Conservation (phyloP, 2,329 filamentous ascomycete species). For the Trichoderma sp. region DNA sequence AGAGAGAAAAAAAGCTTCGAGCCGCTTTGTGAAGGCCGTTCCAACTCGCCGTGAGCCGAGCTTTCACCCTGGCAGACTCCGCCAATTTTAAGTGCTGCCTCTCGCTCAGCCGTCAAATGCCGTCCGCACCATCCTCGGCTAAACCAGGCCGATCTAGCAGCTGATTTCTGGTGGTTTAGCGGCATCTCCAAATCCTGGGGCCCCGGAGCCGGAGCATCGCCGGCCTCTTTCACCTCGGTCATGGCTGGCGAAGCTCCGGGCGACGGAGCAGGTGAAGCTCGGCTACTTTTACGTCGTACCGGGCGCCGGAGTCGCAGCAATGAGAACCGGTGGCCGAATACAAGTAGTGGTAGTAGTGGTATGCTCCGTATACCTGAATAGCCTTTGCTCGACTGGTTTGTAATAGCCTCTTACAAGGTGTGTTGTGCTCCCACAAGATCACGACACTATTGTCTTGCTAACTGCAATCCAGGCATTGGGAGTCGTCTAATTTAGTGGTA, state of each 20-base stretch:
- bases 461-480: not conserved
- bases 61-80: not conserved
- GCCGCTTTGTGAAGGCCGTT: not conserved
- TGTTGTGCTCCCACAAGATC: not conserved
- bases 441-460: not conserved
- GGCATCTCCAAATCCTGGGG: not conserved
- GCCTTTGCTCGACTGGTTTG: not conserved
- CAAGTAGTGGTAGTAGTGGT: not conserved
- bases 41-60: not conserved
- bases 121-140: slow-evolving; percentile 19
- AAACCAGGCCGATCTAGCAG: slow-evolving; percentile 17
- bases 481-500: not conserved
- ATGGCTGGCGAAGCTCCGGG: slow-evolving; percentile 1
- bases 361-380: not conserved
- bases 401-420: too few relatives aligned
- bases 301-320: not conserved
- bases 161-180: not conserved
- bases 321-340: not conserved
- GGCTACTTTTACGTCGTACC: not conserved
- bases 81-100: not conserved
- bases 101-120: slow-evolving; percentile 18
- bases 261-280: slow-evolving; percentile 11
- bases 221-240: slow-evolving; percentile 10
- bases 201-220: slow-evolving; percentile 17
- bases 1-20: slow-evolving; percentile 1